Evolutionary conservation across 2,329 filamentous ascomycete genomes (phyloP).

Genomic region (Penicillium sp.): DNA sequence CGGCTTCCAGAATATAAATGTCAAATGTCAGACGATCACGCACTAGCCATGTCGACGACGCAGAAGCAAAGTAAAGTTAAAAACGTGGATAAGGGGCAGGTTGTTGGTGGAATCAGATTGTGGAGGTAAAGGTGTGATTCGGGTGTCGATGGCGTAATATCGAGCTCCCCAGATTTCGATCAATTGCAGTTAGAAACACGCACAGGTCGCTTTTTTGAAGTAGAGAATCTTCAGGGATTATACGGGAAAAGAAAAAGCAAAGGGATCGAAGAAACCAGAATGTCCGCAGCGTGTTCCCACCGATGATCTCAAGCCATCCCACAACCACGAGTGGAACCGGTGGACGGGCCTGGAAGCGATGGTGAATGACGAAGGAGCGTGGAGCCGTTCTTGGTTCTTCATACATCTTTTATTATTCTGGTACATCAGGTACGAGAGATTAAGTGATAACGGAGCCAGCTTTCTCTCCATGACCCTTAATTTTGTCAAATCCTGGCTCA

Average conservation of each 20-base stretch:
- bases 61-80: slow-evolving; percentile 4
- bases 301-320: slow-evolving; percentile 23
- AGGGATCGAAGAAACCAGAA: slow-evolving; percentile 4
- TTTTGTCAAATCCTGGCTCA: neutral
- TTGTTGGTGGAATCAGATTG: neutral
- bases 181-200: slow-evolving; percentile 11
- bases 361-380: slow-evolving; percentile 26
- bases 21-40: slow-evolving; percentile 12
- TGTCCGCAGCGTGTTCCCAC: slow-evolving; percentile 19
- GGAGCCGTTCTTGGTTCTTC: slow-evolving; percentile 11
- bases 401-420: neutral
- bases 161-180: slow-evolving; percentile 19
- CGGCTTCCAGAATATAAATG: slow-evolving; percentile 17
- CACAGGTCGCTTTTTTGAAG: slow-evolving; percentile 8
- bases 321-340: slow-evolving; percentile 16
- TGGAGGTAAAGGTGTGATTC: slow-evolving; percentile 20
- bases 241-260: neutral
- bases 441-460: too few relatives aligned
- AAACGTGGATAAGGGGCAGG: slow-evolving; percentile 9
- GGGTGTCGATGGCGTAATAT: slow-evolving; percentile 26
- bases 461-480: neutral
- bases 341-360: slow-evolving; percentile 27
- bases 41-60: slow-evolving; percentile 12
- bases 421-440: neutral
- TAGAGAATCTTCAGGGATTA: neutral